Base-by-base conservation (phyloP, 768 basidiomycete genomes). In the Lepiota venenata region DNA sequence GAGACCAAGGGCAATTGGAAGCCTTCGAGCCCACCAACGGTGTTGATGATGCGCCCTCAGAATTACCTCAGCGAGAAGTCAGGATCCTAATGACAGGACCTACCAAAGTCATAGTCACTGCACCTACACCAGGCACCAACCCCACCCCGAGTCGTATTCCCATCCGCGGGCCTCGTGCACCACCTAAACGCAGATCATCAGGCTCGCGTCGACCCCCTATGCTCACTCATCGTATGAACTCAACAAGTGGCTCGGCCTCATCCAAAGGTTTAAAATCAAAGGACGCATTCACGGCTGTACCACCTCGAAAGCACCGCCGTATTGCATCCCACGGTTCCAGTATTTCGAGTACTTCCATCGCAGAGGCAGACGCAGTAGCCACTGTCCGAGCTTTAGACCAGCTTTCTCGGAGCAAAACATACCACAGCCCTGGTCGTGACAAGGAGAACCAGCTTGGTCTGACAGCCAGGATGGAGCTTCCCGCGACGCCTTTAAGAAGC, bases 31-130 rank as follows among this genome's bases (percentile, higher is more conserved):
- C 60, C 20, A 11, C 32, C 32, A 32, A 32, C 32, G 10, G 10
- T 9, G 45, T 35, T 37, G 48, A 56, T 52, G 55, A 58, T 46
- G 48, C 55, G 16, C 53, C 58, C 38, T 52, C 15, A 49, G 58
- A 25, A 48, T 52, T 12, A 50, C 53, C 38, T 49, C 57, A 49
- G 42, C 50, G 73, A 50, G 67, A 74, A 47, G 68, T 75, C 45
- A 70, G 72, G 29, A 70, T 78, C 27, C 62, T 79, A 15, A 73
- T 79, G 70, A 72, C 69, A 39, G 76, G 71, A 0, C 78, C 78
- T 2, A 79, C 78, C 18, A 78, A 71, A 56, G 78, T 80, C 15
- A 79, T 80, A 35, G 74, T 80, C 8, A 82, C 78, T 4, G 78
- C 78, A 7, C 76, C 80, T n/a, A 81, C 79, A 0, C 79, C 79